Percentiles rank a stretch among this genome's conserved stretches.
phyloP scores from a whole-genome alignment of 306 rosid species.

The Medicago truncatula region MtrunA17r5.0-ANR NC_053044.1:50748501-50749000 shows the following conservation, averaged over 20 bases:
- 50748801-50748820: conserved; percentile 4
- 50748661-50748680: conserved; percentile 2
- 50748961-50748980: conserved; percentile 23
- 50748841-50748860: conserved; percentile 28
- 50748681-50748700: conserved; percentile 19
- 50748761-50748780: conserved; percentile 12
- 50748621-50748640: conserved; percentile 8
- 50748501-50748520: conserved; percentile 10
- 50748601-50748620: conserved; percentile 12
- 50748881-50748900: conserved; percentile 21
- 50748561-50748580: conserved; percentile 23
- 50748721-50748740: conserved; percentile 19
- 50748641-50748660: conserved; percentile 14
- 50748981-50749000: conserved; percentile 65
- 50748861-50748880: conserved; percentile 18
- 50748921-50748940: conserved; percentile 28
- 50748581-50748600: conserved; percentile 9
- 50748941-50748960: not conserved
- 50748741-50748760: conserved; percentile 21
- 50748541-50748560: not conserved
- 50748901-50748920: conserved; percentile 33
- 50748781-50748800: not conserved
- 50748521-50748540: not conserved
- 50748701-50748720: conserved; percentile 28
- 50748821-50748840: conserved; percentile 18